A percentile compares a stretch with the other conserved stretches of the same genome.
phyloP scores from a whole-genome alignment of 2,329 filamentous ascomycete genomes.

The Anthostomella pinea region DNA sequence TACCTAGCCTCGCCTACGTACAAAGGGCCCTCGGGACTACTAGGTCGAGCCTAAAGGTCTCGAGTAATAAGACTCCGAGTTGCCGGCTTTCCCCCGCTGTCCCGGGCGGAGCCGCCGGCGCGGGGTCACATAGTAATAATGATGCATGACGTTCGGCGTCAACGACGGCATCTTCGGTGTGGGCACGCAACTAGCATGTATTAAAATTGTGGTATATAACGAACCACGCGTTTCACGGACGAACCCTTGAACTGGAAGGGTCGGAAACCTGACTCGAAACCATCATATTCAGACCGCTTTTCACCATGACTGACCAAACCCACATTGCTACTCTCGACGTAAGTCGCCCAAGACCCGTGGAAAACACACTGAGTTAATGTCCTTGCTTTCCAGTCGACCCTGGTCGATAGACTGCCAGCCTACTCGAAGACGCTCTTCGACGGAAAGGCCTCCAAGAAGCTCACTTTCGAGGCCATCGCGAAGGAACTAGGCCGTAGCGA shows the following conservation, averaged over 20 bases:
- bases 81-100: slow-evolving; percentile 31
- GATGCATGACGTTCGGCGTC: no score
- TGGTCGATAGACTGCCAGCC: slow-evolving; percentile 66
- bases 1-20: no score
- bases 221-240: no score
- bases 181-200: no score
- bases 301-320: slow-evolving; percentile 23
- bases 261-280: no score
- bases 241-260: no score
- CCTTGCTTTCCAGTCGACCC: slow-evolving; percentile 51
- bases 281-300: no score
- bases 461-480: slow-evolving; percentile 79
- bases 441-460: slow-evolving; percentile 71
- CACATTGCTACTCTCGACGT: slow-evolving; percentile 31
- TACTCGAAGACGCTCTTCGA: slow-evolving; percentile 74
- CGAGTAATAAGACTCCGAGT: slow-evolving; percentile 24
- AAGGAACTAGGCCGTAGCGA: slow-evolving; percentile 72
- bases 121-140: slow-evolving; percentile 10
- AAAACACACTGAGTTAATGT: slow-evolving; percentile 4
- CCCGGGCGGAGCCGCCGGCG: slow-evolving; percentile 14
- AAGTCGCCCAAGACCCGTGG: slow-evolving; percentile 5
- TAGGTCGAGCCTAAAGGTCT: no score
- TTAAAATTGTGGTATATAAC: no score
- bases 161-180: no score
- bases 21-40: no score